Evolutionary conservation across 768 basidiomycete species (phyloP).

Genomic region (Mrakia gelida): DNA sequence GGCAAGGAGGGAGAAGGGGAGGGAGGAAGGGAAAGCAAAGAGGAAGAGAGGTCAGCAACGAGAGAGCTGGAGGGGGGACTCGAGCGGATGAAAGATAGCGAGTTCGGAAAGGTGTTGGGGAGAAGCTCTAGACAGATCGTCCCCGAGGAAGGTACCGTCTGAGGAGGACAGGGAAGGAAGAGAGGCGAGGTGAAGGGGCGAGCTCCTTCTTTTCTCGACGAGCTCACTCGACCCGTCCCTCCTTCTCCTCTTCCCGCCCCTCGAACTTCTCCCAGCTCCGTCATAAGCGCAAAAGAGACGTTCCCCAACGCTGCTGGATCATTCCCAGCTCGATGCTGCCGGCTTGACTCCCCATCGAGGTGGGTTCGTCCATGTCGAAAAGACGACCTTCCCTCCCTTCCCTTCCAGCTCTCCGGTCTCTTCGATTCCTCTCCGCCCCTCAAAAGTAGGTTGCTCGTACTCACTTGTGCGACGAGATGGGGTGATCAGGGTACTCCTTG

Average conservation of each 20-base stretch:
- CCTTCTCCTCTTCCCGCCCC: background rate
- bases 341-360: too few relatives aligned
- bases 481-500: constrained; percentile 14
- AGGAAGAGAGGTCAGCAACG: background rate
- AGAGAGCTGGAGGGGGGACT: background rate
- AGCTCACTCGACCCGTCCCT: background rate
- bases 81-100: background rate
- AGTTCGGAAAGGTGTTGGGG: too few relatives aligned
- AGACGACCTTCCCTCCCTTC: background rate
- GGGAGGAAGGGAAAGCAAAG: background rate
- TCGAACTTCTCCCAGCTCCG: too few relatives aligned
- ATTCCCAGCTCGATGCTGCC: too few relatives aligned
- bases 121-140: too few relatives aligned
- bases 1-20: background rate
- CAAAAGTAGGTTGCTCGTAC: background rate
- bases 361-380: background rate
- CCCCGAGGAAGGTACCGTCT: too few relatives aligned
- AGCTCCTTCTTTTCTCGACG: background rate
- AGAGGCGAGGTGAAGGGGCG: background rate
- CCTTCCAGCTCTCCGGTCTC: too few relatives aligned
- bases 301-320: too few relatives aligned
- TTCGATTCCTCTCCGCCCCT: too few relatives aligned
- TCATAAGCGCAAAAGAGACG: background rate
- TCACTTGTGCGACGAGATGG: constrained; percentile 13
- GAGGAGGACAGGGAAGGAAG: background rate